These are phyloP conservation scores for Neurospora sp. DNA, from an alignment of 495 filamentous ascomycete genomes.

Conservation along the genomic window DNA sequence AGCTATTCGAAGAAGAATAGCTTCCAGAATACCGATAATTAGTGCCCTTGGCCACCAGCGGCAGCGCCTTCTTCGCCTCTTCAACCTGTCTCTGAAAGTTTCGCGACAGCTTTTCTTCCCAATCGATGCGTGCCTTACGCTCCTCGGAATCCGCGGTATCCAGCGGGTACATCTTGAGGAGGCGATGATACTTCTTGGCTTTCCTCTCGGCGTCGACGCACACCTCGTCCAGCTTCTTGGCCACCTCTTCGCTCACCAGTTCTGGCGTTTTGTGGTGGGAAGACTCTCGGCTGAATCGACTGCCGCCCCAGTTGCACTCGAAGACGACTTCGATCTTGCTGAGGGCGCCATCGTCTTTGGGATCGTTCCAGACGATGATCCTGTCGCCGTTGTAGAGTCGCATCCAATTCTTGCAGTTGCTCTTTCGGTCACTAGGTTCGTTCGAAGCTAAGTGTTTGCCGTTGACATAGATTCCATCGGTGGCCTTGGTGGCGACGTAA, in stretches of 20 bases:
- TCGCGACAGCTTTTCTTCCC: not conserved
- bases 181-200: not conserved
- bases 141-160: not conserved
- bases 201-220: slow-evolving; percentile 20
- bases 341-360: slow-evolving; percentile 7
- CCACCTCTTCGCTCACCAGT: slow-evolving; percentile 7
- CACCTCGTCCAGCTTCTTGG: slow-evolving; percentile 18
- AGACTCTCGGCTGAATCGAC: slow-evolving; percentile 17
- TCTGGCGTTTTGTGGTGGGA: slow-evolving; percentile 7
- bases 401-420: slow-evolving; percentile 42
- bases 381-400: slow-evolving; percentile 62
- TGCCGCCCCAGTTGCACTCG: slow-evolving; percentile 38
- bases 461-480: slow-evolving; percentile 63
- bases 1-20: not conserved
- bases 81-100: not conserved
- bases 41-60: not conserved
- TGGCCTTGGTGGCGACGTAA: slow-evolving; percentile 64
- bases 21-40: not conserved
- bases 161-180: not conserved
- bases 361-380: slow-evolving; percentile 47
- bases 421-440: slow-evolving; percentile 6
- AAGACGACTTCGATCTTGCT: slow-evolving; percentile 28
- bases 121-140: not conserved
- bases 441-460: slow-evolving; percentile 44
- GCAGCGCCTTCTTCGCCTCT: not conserved